Base-by-base conservation (phyloP, 805 yeast genomes). In the Nakazawaea siamensis region DNA sequence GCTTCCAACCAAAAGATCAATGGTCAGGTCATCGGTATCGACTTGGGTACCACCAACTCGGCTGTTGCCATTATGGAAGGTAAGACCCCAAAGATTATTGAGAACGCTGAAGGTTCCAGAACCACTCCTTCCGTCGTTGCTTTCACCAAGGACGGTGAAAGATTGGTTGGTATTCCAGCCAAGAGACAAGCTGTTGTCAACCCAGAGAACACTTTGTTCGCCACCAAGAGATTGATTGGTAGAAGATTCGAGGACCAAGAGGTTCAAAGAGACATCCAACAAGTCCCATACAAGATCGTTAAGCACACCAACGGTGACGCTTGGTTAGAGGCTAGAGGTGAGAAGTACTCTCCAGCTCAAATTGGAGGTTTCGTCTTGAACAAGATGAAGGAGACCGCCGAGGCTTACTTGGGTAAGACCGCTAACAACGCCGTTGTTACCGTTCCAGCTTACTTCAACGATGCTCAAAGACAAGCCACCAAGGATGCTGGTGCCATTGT, bases 331-430 rank as follows among this genome's bases (percentile, higher is more conserved):
- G 58, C 70, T 17, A 61, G 64, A 29, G 70, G 69, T 21, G 54
- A 57, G 38, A 51, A 47, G 33, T 62, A 70, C 44, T 73, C 86
- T 5, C 92, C 90, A 4, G 66, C 83, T 25, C 85, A 80, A 47
- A 75, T 81, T 30, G 77, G 87, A 45, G 81, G 85, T 18, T 62
- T 66, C 29, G 68, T 87, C 46, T 75, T 87, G 55, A 85, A 84
- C 77, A 88, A 87, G 75, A 88, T 87, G 96, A 88, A 87, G 78
- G 96, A 88, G 71, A 88, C 96, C 48, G 96, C 97, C 47, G 95
- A 86, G 66, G 79, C 84, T 45, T 80, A 82, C 70, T 69, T 86
- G 50, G 92, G 94, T 64, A 86, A 85, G 73, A 55, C 79, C 29
- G 90, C 80, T 50, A 77, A 75, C 69, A 82, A 85, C 60, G 95